Evolutionary conservation across 257 asterid species (phyloP).

Genomic region (Nicotiana tomentosiformis): DNA sequence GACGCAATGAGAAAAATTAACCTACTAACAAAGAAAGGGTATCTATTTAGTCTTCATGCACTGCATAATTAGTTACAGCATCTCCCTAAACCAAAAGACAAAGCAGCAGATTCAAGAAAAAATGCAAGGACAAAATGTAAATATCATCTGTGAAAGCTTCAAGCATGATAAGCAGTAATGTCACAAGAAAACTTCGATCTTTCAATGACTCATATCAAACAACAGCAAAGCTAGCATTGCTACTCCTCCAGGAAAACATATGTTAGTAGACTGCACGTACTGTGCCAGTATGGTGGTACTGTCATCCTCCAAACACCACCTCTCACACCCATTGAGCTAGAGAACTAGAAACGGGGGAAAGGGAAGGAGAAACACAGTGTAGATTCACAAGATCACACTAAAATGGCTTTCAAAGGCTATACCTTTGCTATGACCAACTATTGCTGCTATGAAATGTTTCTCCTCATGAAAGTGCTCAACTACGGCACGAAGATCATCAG

Average conservation of each 20-base stretch:
- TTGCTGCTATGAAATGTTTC: constrained; percentile 43
- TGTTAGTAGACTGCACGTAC: background rate
- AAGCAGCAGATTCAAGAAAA: background rate
- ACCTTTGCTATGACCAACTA: constrained; percentile 96
- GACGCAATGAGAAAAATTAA: background rate
- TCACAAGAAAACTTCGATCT: background rate
- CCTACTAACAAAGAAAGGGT: background rate
- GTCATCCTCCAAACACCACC: background rate
- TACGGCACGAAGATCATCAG: constrained; percentile 68
- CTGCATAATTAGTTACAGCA: background rate
- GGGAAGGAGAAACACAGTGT: background rate
- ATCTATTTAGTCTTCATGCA: background rate
- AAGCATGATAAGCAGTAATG: constrained; percentile 1
- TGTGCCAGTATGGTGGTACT: background rate
- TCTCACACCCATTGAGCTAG: background rate
- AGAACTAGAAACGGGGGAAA: background rate
- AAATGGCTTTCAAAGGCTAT: background rate
- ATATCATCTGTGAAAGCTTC: background rate
- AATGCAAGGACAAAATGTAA: background rate
- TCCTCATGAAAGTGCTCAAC: constrained; percentile 54
- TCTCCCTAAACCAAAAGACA: background rate
- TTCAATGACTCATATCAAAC: background rate
- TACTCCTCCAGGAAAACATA: background rate
- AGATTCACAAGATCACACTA: background rate
- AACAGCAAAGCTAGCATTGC: background rate